Base-by-base conservation (phyloP, 2,329 filamentous ascomycete genomes). In the Colletotrichum sp. region DNA sequence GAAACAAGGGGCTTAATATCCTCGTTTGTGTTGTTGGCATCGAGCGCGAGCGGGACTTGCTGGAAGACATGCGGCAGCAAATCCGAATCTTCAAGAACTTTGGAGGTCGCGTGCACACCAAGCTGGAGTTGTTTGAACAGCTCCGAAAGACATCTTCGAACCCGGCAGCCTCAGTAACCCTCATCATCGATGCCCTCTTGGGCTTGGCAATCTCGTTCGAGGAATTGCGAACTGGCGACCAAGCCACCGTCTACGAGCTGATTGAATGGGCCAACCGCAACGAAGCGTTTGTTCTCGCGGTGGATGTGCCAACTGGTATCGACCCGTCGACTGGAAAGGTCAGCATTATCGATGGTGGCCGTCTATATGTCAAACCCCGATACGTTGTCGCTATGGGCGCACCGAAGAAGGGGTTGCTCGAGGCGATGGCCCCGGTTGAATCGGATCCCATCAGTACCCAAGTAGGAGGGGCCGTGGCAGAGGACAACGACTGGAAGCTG, bases 181-280 rank as follows among this genome's bases (percentile, higher is more conserved):
- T 98, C 74, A 95, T 98, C 78, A 91, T 99, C 71, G 97, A 99
- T 83, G 96, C 96, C 2, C 88, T 99, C 15, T 91, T 99, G 6
- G 96, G 96, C 5, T 91, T 97, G 77, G 95, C 97, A 60, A 92
- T 96, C 72, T 93, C 95, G 4, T 98, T 98, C 81, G 96, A 98
- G 79, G 95, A 98, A 80, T 89, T 99, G 32, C 92, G 95, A 44
- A 94, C 93, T 3, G 93, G 94, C 18, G 95, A 98, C 79, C 95
- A 98, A 82, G 93, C 93, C 5, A 94, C 94, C 0, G 95, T 95
- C 0, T 96, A 98, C 81, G 94, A 98, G 81, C 91, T 98, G 81
- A 97, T 98, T 81, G 94, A 96, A 77, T 99, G 96, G 96, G 94
- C 95, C 4, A 99, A 98, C 82, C 93, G 96, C 78, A 95, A 93